Evolutionary conservation across 2,329 filamentous ascomycete genomes (phyloP), one percentile per base, ranked within the genome.

Genomic region (Clarireedia hainanense): DNA sequence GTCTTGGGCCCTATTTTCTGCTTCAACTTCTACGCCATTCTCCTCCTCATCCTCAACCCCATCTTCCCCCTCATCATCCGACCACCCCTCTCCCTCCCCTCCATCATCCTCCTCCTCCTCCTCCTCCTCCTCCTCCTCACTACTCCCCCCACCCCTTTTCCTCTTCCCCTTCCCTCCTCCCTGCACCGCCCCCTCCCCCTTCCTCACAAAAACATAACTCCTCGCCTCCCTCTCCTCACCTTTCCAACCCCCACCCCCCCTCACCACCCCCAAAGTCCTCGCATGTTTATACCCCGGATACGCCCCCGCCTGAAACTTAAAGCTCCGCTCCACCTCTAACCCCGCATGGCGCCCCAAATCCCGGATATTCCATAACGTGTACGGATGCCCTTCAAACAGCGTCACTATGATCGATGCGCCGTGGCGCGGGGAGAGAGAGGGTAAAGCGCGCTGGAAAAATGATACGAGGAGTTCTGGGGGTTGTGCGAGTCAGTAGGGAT

Each of bases 361-460:
- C 37, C 85, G 81, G 26, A 97, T 80, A 73, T 97, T 96, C 94
- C 94, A 99, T 1, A 96, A 79, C 2, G 90, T 92, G 70, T 99
- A 99, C 0, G 94, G 94, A 70, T 95, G 87, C 57, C 88, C 88
- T 71, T 96, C 92, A 70, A 99, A 99, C 9, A 97, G 74, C 0
- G 91, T 95, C 23, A 97, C 84, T 52, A 96, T 73, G 53, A 96
- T 84, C 2, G 64, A 66, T 2, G 84, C 84, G 5, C 77, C 75
- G 24, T 57, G 55, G 0, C 74, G 63, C 1, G 73, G 74, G 0
- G 79, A 73, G 1, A 88, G 76, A 2, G 78, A 75, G 2, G 71
- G 70, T 23, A 77, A 70, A 1, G 80, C 77, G 55, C 75, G 72
- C 58, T 71, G 69, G 73, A 90, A 89, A 73, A 89, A 89, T 45